Evolutionary conservation across 345 rosid genomes (phyloP).

Genomic region (Litchi chinensis): DNA sequence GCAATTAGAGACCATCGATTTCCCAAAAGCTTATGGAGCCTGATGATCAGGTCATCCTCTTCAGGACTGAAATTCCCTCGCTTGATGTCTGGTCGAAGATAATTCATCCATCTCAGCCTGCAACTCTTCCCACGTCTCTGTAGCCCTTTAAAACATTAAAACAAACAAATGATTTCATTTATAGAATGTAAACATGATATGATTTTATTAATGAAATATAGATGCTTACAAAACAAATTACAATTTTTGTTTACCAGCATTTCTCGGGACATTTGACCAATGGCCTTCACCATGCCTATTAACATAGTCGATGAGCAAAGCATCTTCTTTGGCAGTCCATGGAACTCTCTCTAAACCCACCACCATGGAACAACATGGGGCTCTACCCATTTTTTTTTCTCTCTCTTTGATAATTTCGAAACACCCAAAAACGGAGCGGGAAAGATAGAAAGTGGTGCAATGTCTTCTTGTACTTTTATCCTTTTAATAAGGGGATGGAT

Average conservation of each 20-base stretch:
- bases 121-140: conserved; percentile 61
- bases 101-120: conserved; percentile 55
- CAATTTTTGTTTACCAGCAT: conserved; percentile 33
- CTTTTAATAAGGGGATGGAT: no score
- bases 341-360: conserved; percentile 45
- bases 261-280: conserved; percentile 47
- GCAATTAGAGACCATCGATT: conserved; percentile 55
- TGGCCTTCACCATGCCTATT: conserved; percentile 44
- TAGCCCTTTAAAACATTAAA: conserved; percentile 23
- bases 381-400: conserved; percentile 42
- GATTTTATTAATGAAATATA: no score
- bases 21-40: conserved; percentile 49
- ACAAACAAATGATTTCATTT: no score
- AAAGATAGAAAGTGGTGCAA: no score
- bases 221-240: no score
- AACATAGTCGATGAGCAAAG: conserved; percentile 35
- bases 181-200: no score
- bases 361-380: conserved; percentile 44
- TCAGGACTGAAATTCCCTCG: conserved; percentile 53
- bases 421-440: no score
- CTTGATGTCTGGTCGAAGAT: conserved; percentile 50
- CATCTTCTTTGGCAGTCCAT: conserved; percentile 49
- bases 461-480: no score
- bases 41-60: conserved; percentile 52
- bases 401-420: not conserved